Evolutionary conservation across 176 grass and related monocot species (phyloP), one percentile per base, ranked within the genome.

Genomic region (Urochloa ruziziensis): DNA sequence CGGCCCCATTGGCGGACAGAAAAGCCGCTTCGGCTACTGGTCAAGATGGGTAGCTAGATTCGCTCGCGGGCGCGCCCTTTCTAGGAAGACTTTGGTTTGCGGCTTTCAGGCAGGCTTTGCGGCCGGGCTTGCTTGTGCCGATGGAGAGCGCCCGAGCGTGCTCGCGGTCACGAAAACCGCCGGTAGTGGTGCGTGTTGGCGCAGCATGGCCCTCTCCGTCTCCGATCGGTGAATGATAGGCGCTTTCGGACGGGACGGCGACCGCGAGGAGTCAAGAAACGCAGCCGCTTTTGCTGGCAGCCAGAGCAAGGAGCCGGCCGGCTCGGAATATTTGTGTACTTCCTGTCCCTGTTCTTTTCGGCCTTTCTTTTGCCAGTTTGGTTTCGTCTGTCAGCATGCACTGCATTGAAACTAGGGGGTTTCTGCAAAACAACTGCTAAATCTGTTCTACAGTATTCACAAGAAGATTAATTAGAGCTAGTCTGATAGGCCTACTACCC

Each of bases 281-380:
- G 51, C 73, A 24, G 86, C 51, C 43, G 52, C 79, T 76, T 87
- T 82, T 70, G 39, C 39, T 40, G 39, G 39, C 37, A 7, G 37
- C 37, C 37, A 7, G 37, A 7, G 6, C 39, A 40, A 8, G 79
- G 51, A 70, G 72, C 52, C 39, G 34, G 5, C 28, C 48, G 5
- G 52, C 25, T 76, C 23, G 52, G 85, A 87, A 75, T 82, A 60
- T 65, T 51, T n/a, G 70, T 17, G 52, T 87, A 69, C 85, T 77
- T 82, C 52, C 64, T 51, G 78, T 66, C 62, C 25, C 76, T 8
- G 27, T 0, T 62, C 59, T 16, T 62, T 62, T 62, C 59, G 25
- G 25, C 58, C 1, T 30, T 29, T 62, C 59, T 62, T 16, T 62
- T 30, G 59, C 27, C 57, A 13, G 57, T 60, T 60, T 60, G 11